Percentiles rank a stretch among this genome's conserved stretches.
These are phyloP conservation scores for Penicillium goetzii DNA, from an alignment of 495 filamentous ascomycete species.

Conservation along the genomic window DNA sequence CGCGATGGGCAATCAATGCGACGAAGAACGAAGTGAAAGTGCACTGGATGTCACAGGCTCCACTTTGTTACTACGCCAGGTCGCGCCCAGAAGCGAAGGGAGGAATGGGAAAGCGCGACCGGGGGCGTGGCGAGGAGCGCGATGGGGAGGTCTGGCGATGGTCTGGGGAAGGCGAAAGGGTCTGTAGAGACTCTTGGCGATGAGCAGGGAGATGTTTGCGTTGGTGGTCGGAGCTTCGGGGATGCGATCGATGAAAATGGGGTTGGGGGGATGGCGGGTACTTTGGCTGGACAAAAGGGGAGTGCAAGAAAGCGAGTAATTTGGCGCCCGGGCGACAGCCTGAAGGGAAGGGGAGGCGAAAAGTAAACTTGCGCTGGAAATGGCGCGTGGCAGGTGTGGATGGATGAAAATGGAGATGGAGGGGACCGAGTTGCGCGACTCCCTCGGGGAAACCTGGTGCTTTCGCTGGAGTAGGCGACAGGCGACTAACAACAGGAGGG, in stretches of 20 bases:
- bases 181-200: slow-evolving; percentile 42
- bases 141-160: slow-evolving; percentile 22
- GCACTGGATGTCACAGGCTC: slow-evolving; percentile 24
- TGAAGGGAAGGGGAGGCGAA: slow-evolving; percentile 27
- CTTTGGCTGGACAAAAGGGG: slow-evolving; percentile 26
- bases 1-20: slow-evolving; percentile 30
- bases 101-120: slow-evolving; percentile 16
- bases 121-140: slow-evolving; percentile 11
- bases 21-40: slow-evolving; percentile 20
- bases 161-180: slow-evolving; percentile 37
- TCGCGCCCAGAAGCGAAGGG: slow-evolving; percentile 27
- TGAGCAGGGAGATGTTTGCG: slow-evolving; percentile 44
- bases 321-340: slow-evolving; percentile 24
- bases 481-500: slow-evolving; percentile 42
- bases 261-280: slow-evolving; percentile 27
- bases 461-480: slow-evolving; percentile 45
- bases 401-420: slow-evolving; percentile 53
- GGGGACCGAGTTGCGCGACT: slow-evolving; percentile 52
- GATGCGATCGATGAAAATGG: slow-evolving; percentile 37
- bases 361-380: slow-evolving; percentile 35
- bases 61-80: slow-evolving; percentile 26
- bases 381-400: slow-evolving; percentile 42
- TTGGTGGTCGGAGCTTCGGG: slow-evolving; percentile 34
- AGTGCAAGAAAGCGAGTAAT: slow-evolving; percentile 36
- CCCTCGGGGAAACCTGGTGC: slow-evolving; percentile 50